Percentiles rank a stretch among this genome's conserved stretches.
These are phyloP conservation scores for Neodidymelliopsis sp. DNA, from an alignment of 2,329 filamentous ascomycete species.

Conservation along the genomic window DNA sequence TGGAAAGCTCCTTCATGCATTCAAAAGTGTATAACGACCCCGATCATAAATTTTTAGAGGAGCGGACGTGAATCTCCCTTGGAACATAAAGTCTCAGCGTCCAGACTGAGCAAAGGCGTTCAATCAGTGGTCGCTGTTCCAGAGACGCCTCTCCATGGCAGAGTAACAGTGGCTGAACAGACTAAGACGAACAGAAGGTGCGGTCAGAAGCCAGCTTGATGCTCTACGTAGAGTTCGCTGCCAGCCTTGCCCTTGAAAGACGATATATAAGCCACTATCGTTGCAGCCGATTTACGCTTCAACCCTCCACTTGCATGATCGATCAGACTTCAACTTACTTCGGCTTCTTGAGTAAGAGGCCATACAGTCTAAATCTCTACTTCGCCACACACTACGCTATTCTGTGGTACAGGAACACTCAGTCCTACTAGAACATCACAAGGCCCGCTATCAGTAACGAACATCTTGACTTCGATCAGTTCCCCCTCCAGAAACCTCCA, in stretches of 20 bases:
- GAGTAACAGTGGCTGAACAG: conserved; percentile 41
- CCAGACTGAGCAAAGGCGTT: neutral
- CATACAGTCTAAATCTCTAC: neutral
- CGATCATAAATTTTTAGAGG: neutral
- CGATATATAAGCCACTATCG: conserved; percentile 24
- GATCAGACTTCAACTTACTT: neutral
- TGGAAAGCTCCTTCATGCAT: neutral
- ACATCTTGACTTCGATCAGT: neutral
- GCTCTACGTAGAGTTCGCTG: conserved; percentile 9
- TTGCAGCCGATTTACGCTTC: conserved; percentile 3
- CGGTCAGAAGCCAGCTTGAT: conserved; percentile 30
- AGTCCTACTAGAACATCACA: conserved; percentile 6
- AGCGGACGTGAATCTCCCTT: neutral
- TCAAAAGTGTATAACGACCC: neutral
- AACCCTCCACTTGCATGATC: neutral
- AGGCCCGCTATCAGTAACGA: neutral
- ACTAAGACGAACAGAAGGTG: conserved; percentile 24
- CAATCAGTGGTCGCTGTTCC: conserved; percentile 18
- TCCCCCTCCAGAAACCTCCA: neutral
- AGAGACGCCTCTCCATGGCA: conserved; percentile 23
- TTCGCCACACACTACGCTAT: conserved; percentile 4
- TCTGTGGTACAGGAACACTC: conserved; percentile 1
- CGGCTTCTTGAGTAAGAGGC: neutral
- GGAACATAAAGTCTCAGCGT: neutral
- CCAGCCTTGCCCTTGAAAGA: conserved; percentile 14